Percentiles rank a stretch among this genome's conserved stretches.
Conservation (phyloP, 2,329 filamentous ascomycete genomes). For the Piedraia hortae region DNA sequence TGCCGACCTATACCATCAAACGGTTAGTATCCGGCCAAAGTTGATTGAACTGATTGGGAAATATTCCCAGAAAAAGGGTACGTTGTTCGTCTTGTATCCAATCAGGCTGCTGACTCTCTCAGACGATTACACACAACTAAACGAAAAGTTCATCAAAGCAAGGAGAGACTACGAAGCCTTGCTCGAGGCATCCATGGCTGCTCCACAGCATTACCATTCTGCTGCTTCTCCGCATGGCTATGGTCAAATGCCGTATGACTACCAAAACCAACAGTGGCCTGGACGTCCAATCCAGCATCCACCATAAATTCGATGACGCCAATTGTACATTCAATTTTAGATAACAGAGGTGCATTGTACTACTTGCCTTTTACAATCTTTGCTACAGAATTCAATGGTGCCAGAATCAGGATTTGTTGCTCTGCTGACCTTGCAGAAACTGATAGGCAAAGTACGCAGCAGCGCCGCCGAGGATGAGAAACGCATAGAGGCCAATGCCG, state of each 20-base stretch:
- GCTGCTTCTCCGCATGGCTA: no score
- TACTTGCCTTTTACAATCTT: no score
- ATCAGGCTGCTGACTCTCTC: constrained; percentile 1
- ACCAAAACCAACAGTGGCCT: no score
- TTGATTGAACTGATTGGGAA: constrained; percentile 95
- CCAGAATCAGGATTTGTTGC: no score
- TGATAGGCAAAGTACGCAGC: constrained; percentile 61
- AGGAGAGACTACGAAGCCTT: constrained; percentile 85
- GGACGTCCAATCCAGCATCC: no score
- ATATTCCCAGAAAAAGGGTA: constrained; percentile 97
- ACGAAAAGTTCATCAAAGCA: constrained; percentile 98
- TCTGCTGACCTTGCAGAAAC: constrained; percentile 54
- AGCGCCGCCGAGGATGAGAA: constrained; percentile 51
- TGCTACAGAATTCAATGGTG: no score
- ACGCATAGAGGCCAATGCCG: constrained; percentile 54
- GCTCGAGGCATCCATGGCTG: constrained; percentile 89
- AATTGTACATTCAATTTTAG: no score
- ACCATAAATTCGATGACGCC: no score
- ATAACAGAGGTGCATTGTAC: no score
- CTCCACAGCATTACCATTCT: no score
- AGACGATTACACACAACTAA: constrained; percentile 92
- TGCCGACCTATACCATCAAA: constrained; percentile 69
- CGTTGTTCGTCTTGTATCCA: no score
- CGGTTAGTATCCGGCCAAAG: constrained; percentile 79
- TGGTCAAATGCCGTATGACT: no score